phyloP scores from a whole-genome alignment of 139 green algal genomes.

The Chlorella sorokiniana region DNA sequence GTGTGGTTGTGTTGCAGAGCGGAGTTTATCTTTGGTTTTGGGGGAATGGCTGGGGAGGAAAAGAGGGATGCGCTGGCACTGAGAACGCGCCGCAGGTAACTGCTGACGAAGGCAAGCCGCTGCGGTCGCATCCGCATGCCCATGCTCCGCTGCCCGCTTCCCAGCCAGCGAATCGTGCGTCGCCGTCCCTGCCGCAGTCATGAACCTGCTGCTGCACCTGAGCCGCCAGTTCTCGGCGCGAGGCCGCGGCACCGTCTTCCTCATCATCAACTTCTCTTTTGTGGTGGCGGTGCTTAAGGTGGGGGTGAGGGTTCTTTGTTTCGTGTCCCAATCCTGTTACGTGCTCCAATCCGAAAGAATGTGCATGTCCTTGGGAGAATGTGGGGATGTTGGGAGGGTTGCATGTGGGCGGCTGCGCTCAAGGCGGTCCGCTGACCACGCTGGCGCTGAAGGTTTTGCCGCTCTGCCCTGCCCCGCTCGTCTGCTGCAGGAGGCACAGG shows the following conservation, averaged over 20 bases:
- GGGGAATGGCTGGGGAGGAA: neutral
- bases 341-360: no score
- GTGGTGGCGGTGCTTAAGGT: slow-evolving; percentile 67
- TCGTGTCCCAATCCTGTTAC: no score
- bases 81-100: no score
- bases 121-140: no score
- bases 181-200: slow-evolving; percentile 38
- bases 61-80: no score
- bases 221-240: slow-evolving; percentile 45
- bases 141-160: neutral
- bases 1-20: neutral
- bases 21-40: neutral
- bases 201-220: slow-evolving; percentile 69
- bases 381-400: no score
- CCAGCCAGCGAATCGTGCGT: neutral
- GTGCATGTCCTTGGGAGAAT: no score
- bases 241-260: slow-evolving; percentile 84
- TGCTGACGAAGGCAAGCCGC: no score
- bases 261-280: slow-evolving; percentile 92
- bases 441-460: neutral
- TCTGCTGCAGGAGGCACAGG: slow-evolving; percentile 30
- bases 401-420: no score
- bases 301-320: no score
- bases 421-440: no score
- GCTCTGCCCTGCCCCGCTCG: neutral